phyloP scores from a whole-genome alignment of 768 basidiomycete species.

The Calocybe gangraenosa region DNA sequence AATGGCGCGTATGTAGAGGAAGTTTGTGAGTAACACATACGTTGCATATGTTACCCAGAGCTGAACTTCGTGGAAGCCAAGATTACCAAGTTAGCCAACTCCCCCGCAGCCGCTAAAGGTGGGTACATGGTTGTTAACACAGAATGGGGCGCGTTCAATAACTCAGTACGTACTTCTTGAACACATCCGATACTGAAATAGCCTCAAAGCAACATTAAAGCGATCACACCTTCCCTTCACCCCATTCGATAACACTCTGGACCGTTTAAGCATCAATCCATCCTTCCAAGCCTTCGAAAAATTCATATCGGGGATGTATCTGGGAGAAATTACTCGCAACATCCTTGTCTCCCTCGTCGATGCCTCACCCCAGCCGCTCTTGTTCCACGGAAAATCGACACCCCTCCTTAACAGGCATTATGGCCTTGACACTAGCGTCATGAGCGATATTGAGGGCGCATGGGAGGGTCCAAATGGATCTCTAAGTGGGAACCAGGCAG shows the following conservation, averaged over 20 bases:
- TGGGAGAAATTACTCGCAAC: slow-evolving; percentile 90
- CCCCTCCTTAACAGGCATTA: slow-evolving; percentile 80
- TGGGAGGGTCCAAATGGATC: slow-evolving; percentile 48
- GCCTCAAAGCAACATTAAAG: slow-evolving; percentile 29
- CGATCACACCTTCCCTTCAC: slow-evolving; percentile 83
- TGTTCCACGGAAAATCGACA: slow-evolving; percentile 82
- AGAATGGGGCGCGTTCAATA: slow-evolving; percentile 99
- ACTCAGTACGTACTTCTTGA: slow-evolving; percentile 52
- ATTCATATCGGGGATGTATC: slow-evolving; percentile 98
- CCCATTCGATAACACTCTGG: slow-evolving; percentile 86
- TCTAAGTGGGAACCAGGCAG: slow-evolving; percentile 22
- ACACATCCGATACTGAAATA: slow-evolving; percentile 1
- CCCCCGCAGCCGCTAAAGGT: slow-evolving; percentile 51
- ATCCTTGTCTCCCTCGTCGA: slow-evolving; percentile 81
- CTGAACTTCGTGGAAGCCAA: slow-evolving; percentile 38
- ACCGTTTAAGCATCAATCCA: slow-evolving; percentile 93
- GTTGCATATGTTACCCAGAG: neutral
- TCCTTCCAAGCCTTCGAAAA: slow-evolving; percentile 94
- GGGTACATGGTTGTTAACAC: slow-evolving; percentile 94
- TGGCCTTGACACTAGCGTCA: slow-evolving; percentile 90
- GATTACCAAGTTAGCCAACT: slow-evolving; percentile 77
- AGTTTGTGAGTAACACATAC: slow-evolving; percentile 37
- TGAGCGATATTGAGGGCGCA: slow-evolving; percentile 78
- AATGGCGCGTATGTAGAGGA: slow-evolving; percentile 97
- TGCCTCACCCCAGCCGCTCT: slow-evolving; percentile 60